phyloP scores from a whole-genome alignment of 1,284 basidiomycete genomes.

The Puccinia polysora region DNA sequence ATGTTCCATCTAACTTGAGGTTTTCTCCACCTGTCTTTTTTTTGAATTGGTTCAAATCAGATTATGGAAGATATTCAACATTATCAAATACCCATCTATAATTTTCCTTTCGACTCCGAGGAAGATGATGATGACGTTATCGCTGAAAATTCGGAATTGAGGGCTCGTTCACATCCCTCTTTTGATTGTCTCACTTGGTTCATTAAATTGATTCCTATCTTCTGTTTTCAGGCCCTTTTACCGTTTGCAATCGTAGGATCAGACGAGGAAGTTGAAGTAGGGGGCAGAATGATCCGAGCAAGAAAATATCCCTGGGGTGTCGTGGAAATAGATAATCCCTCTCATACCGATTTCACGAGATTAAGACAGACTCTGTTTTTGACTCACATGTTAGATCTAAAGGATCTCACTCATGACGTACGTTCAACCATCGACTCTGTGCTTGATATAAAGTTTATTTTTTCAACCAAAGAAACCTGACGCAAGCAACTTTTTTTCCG shows the following conservation, averaged over 20 bases:
- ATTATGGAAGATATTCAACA: constrained; percentile 99
- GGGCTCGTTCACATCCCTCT: background rate
- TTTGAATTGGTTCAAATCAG: constrained; percentile 54
- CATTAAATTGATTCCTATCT: background rate
- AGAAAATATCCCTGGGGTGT: constrained; percentile 97
- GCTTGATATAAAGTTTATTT: background rate
- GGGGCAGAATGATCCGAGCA: constrained; percentile 83
- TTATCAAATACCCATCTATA: constrained; percentile 97
- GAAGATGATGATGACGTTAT: constrained; percentile 99
- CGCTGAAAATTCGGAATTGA: constrained; percentile 67
- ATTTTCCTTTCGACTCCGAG: constrained; percentile 98
- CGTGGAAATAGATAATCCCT: constrained; percentile 96
- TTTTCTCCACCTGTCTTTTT: background rate
- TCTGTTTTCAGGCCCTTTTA: constrained; percentile 60
- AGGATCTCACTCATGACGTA: constrained; percentile 84
- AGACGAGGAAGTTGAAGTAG: constrained; percentile 89
- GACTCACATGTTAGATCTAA: constrained; percentile 54
- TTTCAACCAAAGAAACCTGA: background rate
- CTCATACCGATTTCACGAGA: constrained; percentile 94
- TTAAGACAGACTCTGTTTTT: constrained; percentile 77
- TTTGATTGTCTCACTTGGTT: constrained; percentile 53
- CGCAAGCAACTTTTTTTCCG: background rate
- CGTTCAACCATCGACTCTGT: too few relatives aligned
- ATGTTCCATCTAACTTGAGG: background rate
- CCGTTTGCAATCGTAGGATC: constrained; percentile 97